phyloP scores from a whole-genome alignment of 2,329 filamentous ascomycete genomes.

The Clarireedia sp. region DNA sequence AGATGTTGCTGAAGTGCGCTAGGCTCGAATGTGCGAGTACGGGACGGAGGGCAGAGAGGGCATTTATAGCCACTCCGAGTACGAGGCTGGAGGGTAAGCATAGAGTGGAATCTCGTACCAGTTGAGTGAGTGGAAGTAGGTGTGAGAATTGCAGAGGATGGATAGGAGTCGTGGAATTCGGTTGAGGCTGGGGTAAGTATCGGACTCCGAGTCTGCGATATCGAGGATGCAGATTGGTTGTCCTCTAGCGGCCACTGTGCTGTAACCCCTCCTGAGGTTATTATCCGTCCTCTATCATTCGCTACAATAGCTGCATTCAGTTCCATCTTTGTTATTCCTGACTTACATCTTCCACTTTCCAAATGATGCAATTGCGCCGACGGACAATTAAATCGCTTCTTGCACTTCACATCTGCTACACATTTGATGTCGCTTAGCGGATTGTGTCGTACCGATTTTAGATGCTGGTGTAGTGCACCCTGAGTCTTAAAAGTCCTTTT shows the following conservation, averaged over 20 bases:
- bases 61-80: slow-evolving; percentile 1
- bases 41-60: too few species aligned
- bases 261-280: not conserved
- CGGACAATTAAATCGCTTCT: too few species aligned
- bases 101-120: slow-evolving; percentile 6
- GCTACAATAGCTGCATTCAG: too few species aligned
- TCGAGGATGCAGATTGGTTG: slow-evolving; percentile 10
- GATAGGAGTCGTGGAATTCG: slow-evolving; percentile 13
- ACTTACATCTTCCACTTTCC: too few species aligned
- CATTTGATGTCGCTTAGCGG: too few species aligned
- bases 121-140: slow-evolving; percentile 9
- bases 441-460: slow-evolving; percentile 10
- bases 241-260: slow-evolving; percentile 4
- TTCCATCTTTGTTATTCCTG: too few species aligned
- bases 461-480: slow-evolving; percentile 9
- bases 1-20: too few species aligned
- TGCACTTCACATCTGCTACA: too few species aligned
- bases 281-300: too few species aligned
- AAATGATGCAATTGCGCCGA: too few species aligned
- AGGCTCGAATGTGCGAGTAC: too few species aligned
- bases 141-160: slow-evolving; percentile 9
- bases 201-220: slow-evolving; percentile 11
- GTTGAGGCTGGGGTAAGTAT: slow-evolving; percentile 12
- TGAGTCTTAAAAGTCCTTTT: slow-evolving; percentile 13
- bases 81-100: not conserved